Base-by-base conservation (phyloP, 176 grass and related monocot genomes). In the Oryza brachyantha region DNA sequence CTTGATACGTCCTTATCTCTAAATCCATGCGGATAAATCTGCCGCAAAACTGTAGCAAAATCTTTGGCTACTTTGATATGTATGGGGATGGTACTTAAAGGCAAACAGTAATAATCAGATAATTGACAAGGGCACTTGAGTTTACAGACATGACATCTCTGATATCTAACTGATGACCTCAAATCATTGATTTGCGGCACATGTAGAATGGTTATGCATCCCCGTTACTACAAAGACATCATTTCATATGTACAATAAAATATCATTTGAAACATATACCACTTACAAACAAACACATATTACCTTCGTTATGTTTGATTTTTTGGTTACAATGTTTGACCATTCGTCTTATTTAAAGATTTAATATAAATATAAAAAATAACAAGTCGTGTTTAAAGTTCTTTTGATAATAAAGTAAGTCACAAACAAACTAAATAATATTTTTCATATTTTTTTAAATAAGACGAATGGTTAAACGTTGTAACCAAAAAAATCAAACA, bases 231-330 rank as follows among this genome's bases (percentile, higher is more conserved):
- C 32, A 2, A 39, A 24, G 21, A 39, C 4, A 39, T 67, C n/a
- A n/a, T n/a, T n/a, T n/a, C n/a, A 67, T n/a, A 38, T 66, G 63
- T 66, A 66, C 63, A 66, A 13, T n/a, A 38, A 68, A 67, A 66
- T 19, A 38, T 38, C 32, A 66, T 38, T 38, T 38, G 11, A 3
- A 40, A 40, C 65, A 68, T 13, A 37, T 1, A 11, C 37, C 64
- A 66, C 10, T 36, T 66, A 17, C 32, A 37, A 66, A 19, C 35
- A 10, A 10, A 66, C 32, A n/a, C 21, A 34, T n/a, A n/a, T n/a
- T n/a, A n/a, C n/a, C n/a, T n/a, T n/a, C n/a, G n/a, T n/a, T n/a
- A n/a, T n/a, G n/a, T n/a, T n/a, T n/a, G n/a, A n/a, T n/a, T n/a
- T n/a, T n/a, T n/a, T n/a, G n/a, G n/a, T n/a, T n/a, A n/a, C n/a